These are phyloP conservation scores for Hapsidospora chrysogenum DNA, from an alignment of 495 filamentous ascomycete genomes.

Conservation along the genomic window DNA sequence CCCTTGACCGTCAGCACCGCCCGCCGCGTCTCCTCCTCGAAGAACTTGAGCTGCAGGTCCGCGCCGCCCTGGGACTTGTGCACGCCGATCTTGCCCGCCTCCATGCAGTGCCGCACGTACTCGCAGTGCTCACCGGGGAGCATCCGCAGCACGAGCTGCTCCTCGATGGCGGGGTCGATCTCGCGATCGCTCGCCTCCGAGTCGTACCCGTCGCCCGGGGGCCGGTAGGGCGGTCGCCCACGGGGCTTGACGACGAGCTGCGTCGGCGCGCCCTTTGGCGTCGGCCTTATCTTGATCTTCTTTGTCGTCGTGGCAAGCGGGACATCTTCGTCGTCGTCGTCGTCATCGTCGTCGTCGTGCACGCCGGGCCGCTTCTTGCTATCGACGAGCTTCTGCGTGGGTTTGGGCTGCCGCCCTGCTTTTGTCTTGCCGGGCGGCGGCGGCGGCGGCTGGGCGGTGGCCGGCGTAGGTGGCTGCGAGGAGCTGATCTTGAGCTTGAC, in stretches of 20 bases:
- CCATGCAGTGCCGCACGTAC: constrained; percentile 52
- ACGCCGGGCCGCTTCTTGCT: constrained; percentile 24
- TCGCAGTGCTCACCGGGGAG: constrained; percentile 71
- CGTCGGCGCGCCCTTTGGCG: constrained; percentile 25
- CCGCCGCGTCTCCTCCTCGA: constrained; percentile 57
- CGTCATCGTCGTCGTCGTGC: constrained; percentile 23
- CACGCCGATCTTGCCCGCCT: constrained; percentile 55
- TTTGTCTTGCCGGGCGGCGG: constrained; percentile 23
- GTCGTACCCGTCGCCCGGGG: constrained; percentile 78
- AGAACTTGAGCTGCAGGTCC: constrained; percentile 62
- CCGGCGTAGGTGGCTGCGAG: constrained; percentile 25
- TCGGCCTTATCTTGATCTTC: constrained; percentile 28
- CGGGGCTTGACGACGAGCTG: constrained; percentile 3
- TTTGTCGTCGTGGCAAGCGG: constrained; percentile 10
- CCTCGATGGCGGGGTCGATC: constrained; percentile 69
- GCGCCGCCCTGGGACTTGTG: constrained; percentile 40
- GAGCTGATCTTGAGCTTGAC: constrained; percentile 37
- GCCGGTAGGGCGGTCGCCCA: constrained; percentile 33
- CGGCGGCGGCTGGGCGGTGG: constrained; percentile 8
- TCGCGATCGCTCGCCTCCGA: constrained; percentile 91
- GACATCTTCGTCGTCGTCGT: constrained; percentile 7
- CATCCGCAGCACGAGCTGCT: constrained; percentile 82
- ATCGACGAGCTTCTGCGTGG: constrained; percentile 23
- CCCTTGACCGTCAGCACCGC: constrained; percentile 53
- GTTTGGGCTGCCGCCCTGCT: constrained; percentile 28